Base-by-base conservation (phyloP, 441 rosid species). In the Dalechampia spathulata region DNA sequence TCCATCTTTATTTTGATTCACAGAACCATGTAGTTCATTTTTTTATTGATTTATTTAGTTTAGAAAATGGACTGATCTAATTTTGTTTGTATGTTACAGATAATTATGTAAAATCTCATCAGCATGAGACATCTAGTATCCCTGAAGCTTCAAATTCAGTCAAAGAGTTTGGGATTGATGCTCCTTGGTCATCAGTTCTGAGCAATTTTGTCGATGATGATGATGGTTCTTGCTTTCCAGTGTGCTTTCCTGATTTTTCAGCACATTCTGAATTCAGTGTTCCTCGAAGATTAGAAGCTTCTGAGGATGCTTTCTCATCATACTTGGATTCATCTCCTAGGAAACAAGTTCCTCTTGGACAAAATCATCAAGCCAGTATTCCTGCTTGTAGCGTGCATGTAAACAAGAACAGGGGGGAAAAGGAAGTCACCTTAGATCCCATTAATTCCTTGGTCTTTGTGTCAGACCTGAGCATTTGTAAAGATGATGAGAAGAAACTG, bases 271-370 rank as follows among this genome's bases (percentile, higher is more conserved):
- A 68, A 53, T 68, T 46, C 20, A 68, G 72, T 49, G 65, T 62
- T 36, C 68, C 65, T 3, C 57, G 57, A 66, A 73, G 61, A 55
- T 54, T 60, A 58, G 57, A 51, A 54, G 63, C 69, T 17, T 67
- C 9, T 20, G 81, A 76, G 28, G 49, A 51, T 55, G 19, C 43
- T 27, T 61, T 65, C 61, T 60, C 73, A 34, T 76, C 71, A 23
- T 70, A 54, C 64, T 23, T 55, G 61, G 58, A 73, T 52, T 69
- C 49, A 37, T 73, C 81, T 42, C 87, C 91, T 14, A 72, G 74
- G 36, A 87, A 72, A 59, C 62, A 52, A 46, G 83, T 87, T 59
- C 96, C 83, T 41, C 39, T 85, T 55, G 96, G 96, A 53, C 66
- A 75, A 13, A 60, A 76, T 66, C 77, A 83, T 75, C 96, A 87